Base-by-base conservation (phyloP, 176 grass and related monocot species). In the Cenchrus fungigraminus region DNA sequence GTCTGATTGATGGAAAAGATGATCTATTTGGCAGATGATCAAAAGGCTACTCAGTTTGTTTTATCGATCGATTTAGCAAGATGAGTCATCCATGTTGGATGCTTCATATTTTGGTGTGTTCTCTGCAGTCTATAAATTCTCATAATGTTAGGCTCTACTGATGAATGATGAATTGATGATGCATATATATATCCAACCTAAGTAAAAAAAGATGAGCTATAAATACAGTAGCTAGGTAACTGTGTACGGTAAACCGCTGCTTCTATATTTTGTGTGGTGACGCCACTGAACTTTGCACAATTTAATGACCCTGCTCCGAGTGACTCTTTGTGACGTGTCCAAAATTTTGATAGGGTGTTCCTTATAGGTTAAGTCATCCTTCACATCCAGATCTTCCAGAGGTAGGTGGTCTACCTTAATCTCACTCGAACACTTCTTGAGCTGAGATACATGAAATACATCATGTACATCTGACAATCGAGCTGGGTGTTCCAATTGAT, bases 1-100 rank as follows among this genome's bases (percentile, higher is more conserved):
- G 19, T 73, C 54, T 60, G 84, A 73, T 72, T 78, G 83, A 86
- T 78, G 28, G 79, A 73, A 44, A 86, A 78, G 66, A 82, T 49
- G 47, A 58, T 82, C 56, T 82, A 79, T 58, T 29, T 83, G 59
- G 79, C 14, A 83, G 70, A 86, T 78, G 68, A 78, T 73, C 66
- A 22, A 79, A 67, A 67, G 9, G n/a, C 59, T 72, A 73, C 19
- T 47, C 52, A 65, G 25, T 50, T 90, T 77, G 78, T 89, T 86
- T 81, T 81, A 64, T 81, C 13, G 75, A 49, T 55, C 52, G 71
- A 57, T 59, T 71, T 22, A 17, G 4, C n/a, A 8, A 87, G 40
- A 84, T 7, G 68, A 43, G 76, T 80, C 86, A 65, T 88, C 25
- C 34, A 74, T 45, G 69, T 40, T 47, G 46, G 73, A 67, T 62